Conservation (phyloP, 176 grass and related monocot species). For the Elymus sibiricus region DNA sequence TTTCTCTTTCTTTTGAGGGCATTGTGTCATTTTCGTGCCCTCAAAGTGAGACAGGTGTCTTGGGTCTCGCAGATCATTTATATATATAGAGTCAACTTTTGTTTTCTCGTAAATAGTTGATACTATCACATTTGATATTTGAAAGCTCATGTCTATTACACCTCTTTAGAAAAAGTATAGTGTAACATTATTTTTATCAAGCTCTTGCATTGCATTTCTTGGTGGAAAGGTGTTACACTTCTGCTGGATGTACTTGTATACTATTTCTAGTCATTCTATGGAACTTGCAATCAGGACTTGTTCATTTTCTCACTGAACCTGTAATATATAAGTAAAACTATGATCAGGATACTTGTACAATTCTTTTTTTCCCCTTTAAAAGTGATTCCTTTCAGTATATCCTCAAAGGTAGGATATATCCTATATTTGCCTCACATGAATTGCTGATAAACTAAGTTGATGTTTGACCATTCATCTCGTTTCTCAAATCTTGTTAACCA, state of each 20-base stretch:
- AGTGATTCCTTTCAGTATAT: background rate
- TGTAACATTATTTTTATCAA: background rate
- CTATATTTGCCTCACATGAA: background rate
- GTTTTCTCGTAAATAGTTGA: background rate
- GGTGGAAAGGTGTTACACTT: background rate
- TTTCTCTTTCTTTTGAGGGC: background rate
- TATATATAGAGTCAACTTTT: background rate
- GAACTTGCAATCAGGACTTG: background rate
- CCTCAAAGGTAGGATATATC: background rate
- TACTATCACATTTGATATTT: background rate
- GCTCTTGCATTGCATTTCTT: background rate
- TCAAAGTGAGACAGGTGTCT: background rate
- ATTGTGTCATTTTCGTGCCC: background rate
- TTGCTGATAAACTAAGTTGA: background rate
- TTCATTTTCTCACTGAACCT: background rate
- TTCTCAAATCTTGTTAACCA: constrained; percentile 8
- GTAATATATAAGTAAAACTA: background rate
- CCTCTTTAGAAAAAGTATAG: background rate
- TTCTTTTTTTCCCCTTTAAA: background rate
- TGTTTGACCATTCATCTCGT: background rate
- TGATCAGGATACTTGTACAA: background rate
- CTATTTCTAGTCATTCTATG: background rate
- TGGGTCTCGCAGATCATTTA: background rate
- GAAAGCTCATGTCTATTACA: background rate
- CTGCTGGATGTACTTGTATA: background rate